phyloP scores from a whole-genome alignment of 2,329 filamentous ascomycete genomes.

The Sarocladiaceae sp. region DNA sequence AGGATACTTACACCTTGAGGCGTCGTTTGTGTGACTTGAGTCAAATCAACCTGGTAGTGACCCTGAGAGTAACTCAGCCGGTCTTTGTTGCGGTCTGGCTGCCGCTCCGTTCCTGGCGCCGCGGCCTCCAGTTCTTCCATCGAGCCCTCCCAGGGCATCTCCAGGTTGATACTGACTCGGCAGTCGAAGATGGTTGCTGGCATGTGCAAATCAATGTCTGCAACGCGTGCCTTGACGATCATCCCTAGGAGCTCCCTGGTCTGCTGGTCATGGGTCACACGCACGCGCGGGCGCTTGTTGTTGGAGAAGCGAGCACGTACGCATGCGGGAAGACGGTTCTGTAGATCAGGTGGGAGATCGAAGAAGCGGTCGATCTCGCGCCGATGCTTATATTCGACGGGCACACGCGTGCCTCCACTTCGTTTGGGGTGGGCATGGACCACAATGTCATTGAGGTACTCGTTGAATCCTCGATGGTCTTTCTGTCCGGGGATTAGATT shows the following conservation, averaged over 20 bases:
- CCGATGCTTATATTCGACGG: constrained; percentile 76
- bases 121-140: constrained; percentile 49
- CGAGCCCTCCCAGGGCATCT: constrained; percentile 79
- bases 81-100: constrained; percentile 75
- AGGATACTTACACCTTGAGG: constrained; percentile 26
- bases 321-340: constrained; percentile 58
- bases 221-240: constrained; percentile 88
- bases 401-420: constrained; percentile 45
- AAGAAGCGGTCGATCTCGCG: constrained; percentile 82
- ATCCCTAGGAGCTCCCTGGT: constrained; percentile 67
- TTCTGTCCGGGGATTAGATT: constrained; percentile 39
- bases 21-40: constrained; percentile 65
- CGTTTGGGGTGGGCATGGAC: constrained; percentile 52
- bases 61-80: constrained; percentile 86
- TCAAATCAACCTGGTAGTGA: constrained; percentile 86
- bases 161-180: constrained; percentile 89
- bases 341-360: constrained; percentile 59
- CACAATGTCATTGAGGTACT: constrained; percentile 72
- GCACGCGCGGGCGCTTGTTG: constrained; percentile 36
- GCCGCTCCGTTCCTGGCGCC: constrained; percentile 31
- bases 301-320: constrained; percentile 51
- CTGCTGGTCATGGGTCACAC: constrained; percentile 73
- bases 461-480: constrained; percentile 81
- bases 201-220: constrained; percentile 82
- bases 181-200: constrained; percentile 79